A percentile compares a stretch with the other conserved stretches of the same genome.
Conservation (phyloP, 148 eudicot species). For the Chenopodium berlandieri region DNA sequence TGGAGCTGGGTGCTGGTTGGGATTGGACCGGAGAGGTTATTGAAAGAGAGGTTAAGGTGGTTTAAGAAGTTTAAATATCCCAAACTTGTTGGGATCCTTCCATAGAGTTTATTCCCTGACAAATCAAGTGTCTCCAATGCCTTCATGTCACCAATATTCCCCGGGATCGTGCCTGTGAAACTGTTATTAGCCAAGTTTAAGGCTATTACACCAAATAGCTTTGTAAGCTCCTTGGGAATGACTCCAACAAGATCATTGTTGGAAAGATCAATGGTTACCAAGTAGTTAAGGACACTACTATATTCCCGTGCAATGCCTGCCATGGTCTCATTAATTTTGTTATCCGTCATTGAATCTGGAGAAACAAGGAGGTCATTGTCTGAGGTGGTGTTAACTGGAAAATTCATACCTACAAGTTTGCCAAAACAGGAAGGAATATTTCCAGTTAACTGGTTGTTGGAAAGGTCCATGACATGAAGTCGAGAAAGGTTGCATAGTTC, state of each 20-base stretch:
- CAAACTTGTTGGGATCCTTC: constrained; percentile 24
- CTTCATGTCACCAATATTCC: constrained; percentile 19
- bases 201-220: neutral
- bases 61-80: neutral
- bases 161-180: constrained; percentile 14
- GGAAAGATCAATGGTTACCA: constrained; percentile 29
- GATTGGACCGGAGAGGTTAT: constrained; percentile 24
- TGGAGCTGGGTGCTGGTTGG: constrained; percentile 29
- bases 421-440: constrained; percentile 3
- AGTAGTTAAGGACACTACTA: neutral
- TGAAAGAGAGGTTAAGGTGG: constrained; percentile 26
- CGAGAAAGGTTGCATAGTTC: constrained; percentile 4
- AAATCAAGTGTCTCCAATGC: constrained; percentile 28
- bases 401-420: constrained; percentile 10
- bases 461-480: constrained; percentile 18
- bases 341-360: too few species aligned
- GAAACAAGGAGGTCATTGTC: too few species aligned
- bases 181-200: constrained; percentile 30
- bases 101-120: constrained; percentile 23
- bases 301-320: constrained; percentile 21
- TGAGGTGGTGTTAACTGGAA: neutral
- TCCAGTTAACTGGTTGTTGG: constrained; percentile 2
- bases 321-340: neutral
- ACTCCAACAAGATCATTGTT: constrained; percentile 24
- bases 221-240: constrained; percentile 21